Evolutionary conservation across 495 filamentous ascomycete genomes (phyloP).

Genomic region (Daldinia grandis): DNA sequence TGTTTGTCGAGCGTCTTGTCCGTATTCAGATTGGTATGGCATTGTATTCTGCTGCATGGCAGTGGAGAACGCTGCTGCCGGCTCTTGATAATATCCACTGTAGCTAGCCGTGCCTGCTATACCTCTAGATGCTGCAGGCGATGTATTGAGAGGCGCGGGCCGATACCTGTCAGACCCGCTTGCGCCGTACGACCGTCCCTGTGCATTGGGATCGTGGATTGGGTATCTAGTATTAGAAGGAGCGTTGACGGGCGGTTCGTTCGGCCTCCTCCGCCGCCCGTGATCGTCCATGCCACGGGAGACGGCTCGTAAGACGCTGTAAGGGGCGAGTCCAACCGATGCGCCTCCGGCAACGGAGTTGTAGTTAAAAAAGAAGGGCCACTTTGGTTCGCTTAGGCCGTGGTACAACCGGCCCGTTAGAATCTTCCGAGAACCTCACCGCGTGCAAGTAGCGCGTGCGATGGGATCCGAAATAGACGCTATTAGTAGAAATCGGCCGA

Average conservation of each 20-base stretch:
- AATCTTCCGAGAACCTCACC: conserved; percentile 30
- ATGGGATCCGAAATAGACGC: conserved; percentile 9
- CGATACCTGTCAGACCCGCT: conserved; percentile 59
- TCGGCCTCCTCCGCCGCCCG: conserved; percentile 70
- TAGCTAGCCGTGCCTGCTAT: conserved; percentile 60
- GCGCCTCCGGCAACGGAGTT: conserved; percentile 66
- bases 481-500: conserved; percentile 17
- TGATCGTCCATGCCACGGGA: conserved; percentile 76
- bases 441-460: conserved; percentile 23
- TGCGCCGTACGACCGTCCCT: conserved; percentile 53
- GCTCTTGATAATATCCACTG: conserved; percentile 65
- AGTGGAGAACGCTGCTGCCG: conserved; percentile 57
- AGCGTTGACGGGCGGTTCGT: conserved; percentile 65
- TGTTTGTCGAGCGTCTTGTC: conserved; percentile 59
- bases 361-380: conserved; percentile 65
- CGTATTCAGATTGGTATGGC: conserved; percentile 64
- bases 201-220: conserved; percentile 52
- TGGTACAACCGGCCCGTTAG: conserved; percentile 42
- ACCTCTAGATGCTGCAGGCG: conserved; percentile 51
- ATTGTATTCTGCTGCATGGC: conserved; percentile 58
- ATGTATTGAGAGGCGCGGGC: conserved; percentile 54
- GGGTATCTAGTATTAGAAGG: conserved; percentile 56
- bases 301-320: conserved; percentile 54
- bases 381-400: conserved; percentile 58
- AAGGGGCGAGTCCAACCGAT: conserved; percentile 58